Evolutionary conservation across 2,329 filamentous ascomycete genomes (phyloP), one percentile per base, ranked within the genome.

Genomic region (Colletotrichum liriopes): DNA sequence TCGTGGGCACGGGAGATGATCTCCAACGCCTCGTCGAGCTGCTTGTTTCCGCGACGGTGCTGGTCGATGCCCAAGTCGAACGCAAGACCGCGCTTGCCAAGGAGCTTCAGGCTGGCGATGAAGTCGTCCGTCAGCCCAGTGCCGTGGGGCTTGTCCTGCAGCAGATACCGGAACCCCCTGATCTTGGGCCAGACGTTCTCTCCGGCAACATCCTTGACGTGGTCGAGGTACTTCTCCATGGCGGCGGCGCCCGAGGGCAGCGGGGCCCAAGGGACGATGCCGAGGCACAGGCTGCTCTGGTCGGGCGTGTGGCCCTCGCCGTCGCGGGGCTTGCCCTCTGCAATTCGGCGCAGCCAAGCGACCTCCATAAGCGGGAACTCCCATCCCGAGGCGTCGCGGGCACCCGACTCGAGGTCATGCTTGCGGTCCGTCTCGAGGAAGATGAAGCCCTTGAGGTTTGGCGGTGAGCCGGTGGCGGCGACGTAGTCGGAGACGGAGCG

Each of bases 11-110:
- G 88, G 76, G 88, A 86, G 79, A 95, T 90, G 88, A 95, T 92
- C 80, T 90, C 88, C 16, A 93, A 86, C 5, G 90, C 86, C 82
- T 95, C 93, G 68, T 92, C 90, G 74, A 94, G 85, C 84, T 94
- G 94, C 84, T 88, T 90, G 71, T 92, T 86, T 6, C 94, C 95
- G 37, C 93, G 90, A n/a, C 90, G 86, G 79, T 94, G 90, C 77
- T 93, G 90, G 85, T 98, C 94, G 16, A 98, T 89, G 0, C 94
- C 95, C 0, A 98, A 84, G 79, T 98, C 96, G 80, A 98, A 98
- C 1, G 89, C 87, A 77, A 92, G 88, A 0, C 90, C 89, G 72
- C 86, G 86, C 64, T 85, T 86, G 5, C 91, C 93, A 56, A 95
- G 83, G 79, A 92, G 88, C 82, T 87, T 90, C 77, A 95, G 78